phyloP scores from a whole-genome alignment of 176 grass and related monocot genomes.

The Olyra latifolia region DNA sequence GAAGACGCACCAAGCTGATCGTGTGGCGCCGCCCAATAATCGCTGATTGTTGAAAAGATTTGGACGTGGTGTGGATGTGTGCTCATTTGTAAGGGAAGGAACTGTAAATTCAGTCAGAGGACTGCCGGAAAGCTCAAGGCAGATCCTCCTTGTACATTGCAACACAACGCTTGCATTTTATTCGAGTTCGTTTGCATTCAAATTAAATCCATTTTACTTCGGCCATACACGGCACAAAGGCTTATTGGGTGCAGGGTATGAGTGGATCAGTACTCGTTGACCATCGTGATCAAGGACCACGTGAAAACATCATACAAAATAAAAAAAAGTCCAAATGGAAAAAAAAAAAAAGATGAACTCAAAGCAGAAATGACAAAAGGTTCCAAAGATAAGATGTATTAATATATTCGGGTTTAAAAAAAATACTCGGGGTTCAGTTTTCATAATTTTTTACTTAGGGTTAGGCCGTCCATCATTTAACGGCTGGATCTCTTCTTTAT shows the following conservation, averaged over 20 bases:
- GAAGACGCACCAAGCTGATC: conserved; percentile 8
- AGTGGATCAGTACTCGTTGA: background rate
- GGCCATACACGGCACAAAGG: background rate
- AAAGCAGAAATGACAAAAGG: background rate
- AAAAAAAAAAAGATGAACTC: background rate
- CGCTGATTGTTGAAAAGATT: conserved; percentile 3
- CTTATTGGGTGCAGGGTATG: background rate
- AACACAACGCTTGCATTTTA: background rate
- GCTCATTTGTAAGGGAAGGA: conserved; percentile 22
- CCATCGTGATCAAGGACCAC: too few species aligned
- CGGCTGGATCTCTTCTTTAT: too few species aligned
- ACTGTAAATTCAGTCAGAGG: conserved; percentile 18
- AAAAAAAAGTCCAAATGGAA: background rate
- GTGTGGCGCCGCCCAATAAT: conserved; percentile 16
- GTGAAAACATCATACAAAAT: background rate
- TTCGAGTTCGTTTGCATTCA: conserved; percentile 3
- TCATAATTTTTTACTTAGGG: too few species aligned
- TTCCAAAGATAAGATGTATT: background rate
- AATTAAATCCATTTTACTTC: background rate
- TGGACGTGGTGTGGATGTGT: conserved; percentile 33
- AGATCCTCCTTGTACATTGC: conserved; percentile 29
- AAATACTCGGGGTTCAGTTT: too few species aligned
- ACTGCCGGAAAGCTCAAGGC: background rate
- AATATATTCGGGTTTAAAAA: background rate
- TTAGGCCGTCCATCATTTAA: too few species aligned